phyloP scores from a whole-genome alignment of 2,329 filamentous ascomycete species.

The Scytalidium lignicola region DNA sequence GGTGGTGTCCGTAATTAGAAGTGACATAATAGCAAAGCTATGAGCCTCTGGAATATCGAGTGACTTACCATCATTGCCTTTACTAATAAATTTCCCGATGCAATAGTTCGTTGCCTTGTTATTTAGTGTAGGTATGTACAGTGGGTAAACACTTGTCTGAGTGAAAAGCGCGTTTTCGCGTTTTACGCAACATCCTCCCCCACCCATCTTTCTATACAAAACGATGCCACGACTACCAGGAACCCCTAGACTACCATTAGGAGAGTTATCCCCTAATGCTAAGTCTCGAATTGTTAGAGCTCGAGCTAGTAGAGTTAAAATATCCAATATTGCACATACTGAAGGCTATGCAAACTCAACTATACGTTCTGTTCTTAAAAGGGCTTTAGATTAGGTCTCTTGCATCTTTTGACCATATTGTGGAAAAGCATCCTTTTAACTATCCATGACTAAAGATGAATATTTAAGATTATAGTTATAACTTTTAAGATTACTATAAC shows the following conservation, averaged over 20 bases:
- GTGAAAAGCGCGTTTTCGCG: not conserved
- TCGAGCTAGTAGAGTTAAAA: not conserved
- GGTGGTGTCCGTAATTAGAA: too few species aligned
- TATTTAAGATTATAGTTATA: not conserved
- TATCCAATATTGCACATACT: not conserved
- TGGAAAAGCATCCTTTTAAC: not conserved
- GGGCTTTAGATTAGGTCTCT: not conserved
- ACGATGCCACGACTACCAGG: not conserved
- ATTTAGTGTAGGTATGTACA: too few species aligned
- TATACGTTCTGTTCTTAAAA: not conserved
- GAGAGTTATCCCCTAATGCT: not conserved
- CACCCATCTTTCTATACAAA: not conserved
- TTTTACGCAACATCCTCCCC: not conserved
- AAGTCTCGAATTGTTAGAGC: not conserved
- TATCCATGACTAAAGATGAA: not conserved
- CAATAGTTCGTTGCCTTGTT: too few species aligned
- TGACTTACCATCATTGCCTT: too few species aligned
- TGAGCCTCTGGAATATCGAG: too few species aligned
- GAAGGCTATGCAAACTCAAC: not conserved
- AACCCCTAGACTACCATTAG: not conserved
- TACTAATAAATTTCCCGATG: too few species aligned
- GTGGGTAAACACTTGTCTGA: not conserved
- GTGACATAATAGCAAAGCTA: too few species aligned
- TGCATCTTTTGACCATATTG: not conserved
- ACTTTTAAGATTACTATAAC: not conserved